Conservation (phyloP, 2,329 filamentous ascomycete genomes). For the Xylaria arbuscula region DNA sequence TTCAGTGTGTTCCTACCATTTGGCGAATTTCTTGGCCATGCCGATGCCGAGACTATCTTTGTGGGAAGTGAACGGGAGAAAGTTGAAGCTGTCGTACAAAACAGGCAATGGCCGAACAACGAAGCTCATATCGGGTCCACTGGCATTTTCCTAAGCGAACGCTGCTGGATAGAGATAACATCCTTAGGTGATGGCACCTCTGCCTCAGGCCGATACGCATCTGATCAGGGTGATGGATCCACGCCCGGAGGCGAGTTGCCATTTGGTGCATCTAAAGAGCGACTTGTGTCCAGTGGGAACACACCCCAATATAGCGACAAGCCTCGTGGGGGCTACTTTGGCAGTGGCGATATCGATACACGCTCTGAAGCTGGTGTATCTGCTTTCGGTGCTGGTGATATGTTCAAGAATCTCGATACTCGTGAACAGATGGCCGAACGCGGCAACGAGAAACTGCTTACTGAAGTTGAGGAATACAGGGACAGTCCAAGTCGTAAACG, state of each 20-base stretch:
- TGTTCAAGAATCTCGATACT: constrained; percentile 98
- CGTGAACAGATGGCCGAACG: constrained; percentile 95
- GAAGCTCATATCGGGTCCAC: constrained; percentile 92
- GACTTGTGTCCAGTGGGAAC: constrained; percentile 62
- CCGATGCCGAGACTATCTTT: constrained; percentile 84
- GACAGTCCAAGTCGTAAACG: constrained; percentile 85
- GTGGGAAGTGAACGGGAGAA: constrained; percentile 95
- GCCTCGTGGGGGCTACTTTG: constrained; percentile 82
- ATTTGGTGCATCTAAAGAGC: constrained; percentile 73
- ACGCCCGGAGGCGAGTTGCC: constrained; percentile 65
- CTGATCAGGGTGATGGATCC: constrained; percentile 70
- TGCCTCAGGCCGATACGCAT: constrained; percentile 65
- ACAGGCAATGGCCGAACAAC: constrained; percentile 90
- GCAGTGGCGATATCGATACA: constrained; percentile 78
- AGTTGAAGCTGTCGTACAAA: constrained; percentile 88
- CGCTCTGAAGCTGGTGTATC: constrained; percentile 93
- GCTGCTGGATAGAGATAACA: constrained; percentile 92
- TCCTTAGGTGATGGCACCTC: constrained; percentile 74
- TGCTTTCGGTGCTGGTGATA: constrained; percentile 91
- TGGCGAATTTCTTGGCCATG: constrained; percentile 90
- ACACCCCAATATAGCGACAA: constrained; percentile 78
- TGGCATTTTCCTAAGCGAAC: constrained; percentile 93
- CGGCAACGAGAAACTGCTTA: constrained; percentile 87
- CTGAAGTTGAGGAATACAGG: constrained; percentile 87
- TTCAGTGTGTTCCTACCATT: constrained; percentile 97